These are phyloP conservation scores for Tuber calosporum DNA, from an alignment of 495 filamentous ascomycete genomes.

Conservation along the genomic window DNA sequence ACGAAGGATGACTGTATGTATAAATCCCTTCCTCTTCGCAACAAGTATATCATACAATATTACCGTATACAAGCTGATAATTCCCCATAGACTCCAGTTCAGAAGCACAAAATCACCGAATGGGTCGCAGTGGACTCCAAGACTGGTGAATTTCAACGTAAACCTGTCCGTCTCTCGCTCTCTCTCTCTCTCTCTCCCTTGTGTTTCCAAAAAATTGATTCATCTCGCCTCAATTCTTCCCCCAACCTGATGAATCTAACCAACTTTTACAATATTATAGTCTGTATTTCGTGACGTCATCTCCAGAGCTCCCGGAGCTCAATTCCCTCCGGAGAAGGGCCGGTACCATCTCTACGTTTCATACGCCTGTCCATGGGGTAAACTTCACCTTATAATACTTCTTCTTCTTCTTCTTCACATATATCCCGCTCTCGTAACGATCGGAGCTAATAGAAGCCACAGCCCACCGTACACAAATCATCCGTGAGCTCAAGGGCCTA, in stretches of 20 bases:
- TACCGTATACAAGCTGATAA: background rate
- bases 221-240: background rate
- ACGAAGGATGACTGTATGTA: background rate
- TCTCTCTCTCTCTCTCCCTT: no score
- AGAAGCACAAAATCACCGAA: slow-evolving; percentile 24
- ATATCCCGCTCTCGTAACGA: background rate
- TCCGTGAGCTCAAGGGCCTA: slow-evolving; percentile 68
- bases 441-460: slow-evolving; percentile 3
- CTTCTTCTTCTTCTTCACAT: no score
- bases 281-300: slow-evolving; percentile 31
- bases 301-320: slow-evolving; percentile 49
- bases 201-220: background rate
- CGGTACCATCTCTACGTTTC: slow-evolving; percentile 76
- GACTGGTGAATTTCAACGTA: slow-evolving; percentile 41
- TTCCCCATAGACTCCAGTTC: background rate
- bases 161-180: slow-evolving; percentile 13
- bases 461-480: slow-evolving; percentile 69
- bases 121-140: slow-evolving; percentile 36
- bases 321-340: slow-evolving; percentile 65
- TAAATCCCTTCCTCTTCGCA: background rate
- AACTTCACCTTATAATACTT: no score
- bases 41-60: no score
- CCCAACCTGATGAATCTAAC: slow-evolving; percentile 12
- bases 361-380: slow-evolving; percentile 69
- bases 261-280: no score